A percentile compares a stretch with the other conserved stretches of the same genome.
These are phyloP conservation scores for Umbelopsis sp. DNA, from an alignment of 192 early-diverging fungal species.

Conservation along the genomic window DNA sequence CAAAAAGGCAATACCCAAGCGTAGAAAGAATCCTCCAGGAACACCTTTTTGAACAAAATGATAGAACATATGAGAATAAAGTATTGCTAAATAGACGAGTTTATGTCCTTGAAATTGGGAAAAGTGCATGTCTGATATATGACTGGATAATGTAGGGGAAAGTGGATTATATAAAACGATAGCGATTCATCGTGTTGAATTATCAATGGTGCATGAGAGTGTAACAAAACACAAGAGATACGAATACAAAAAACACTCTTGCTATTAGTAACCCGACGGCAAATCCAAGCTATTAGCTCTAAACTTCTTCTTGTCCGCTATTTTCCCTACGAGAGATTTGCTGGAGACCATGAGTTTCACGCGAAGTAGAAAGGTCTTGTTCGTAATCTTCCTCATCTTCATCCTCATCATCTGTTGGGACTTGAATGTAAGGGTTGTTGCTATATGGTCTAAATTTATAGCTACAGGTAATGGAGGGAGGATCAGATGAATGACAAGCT, in stretches of 20 bases:
- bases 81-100: no score
- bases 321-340: constrained; percentile 3
- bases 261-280: background rate
- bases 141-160: background rate
- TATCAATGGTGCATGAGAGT: background rate
- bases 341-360: background rate
- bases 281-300: background rate
- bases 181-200: background rate
- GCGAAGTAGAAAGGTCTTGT: constrained; percentile 6
- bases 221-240: no score
- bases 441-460: constrained; percentile 53
- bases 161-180: background rate
- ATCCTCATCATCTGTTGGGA: constrained; percentile 36
- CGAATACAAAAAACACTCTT: no score
- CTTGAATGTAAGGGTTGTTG: constrained; percentile 51
- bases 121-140: background rate
- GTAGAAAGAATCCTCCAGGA: no score
- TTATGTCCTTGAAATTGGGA: background rate
- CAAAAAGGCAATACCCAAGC: no score
- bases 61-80: no score
- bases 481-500: background rate
- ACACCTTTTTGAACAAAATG: no score
- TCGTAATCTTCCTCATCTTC: constrained; percentile 33
- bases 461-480: constrained; percentile 26
- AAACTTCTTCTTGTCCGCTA: background rate